Evolutionary conservation across 331 rosid species (phyloP).

Genomic region (Rhamnella rubrinervis): DNA sequence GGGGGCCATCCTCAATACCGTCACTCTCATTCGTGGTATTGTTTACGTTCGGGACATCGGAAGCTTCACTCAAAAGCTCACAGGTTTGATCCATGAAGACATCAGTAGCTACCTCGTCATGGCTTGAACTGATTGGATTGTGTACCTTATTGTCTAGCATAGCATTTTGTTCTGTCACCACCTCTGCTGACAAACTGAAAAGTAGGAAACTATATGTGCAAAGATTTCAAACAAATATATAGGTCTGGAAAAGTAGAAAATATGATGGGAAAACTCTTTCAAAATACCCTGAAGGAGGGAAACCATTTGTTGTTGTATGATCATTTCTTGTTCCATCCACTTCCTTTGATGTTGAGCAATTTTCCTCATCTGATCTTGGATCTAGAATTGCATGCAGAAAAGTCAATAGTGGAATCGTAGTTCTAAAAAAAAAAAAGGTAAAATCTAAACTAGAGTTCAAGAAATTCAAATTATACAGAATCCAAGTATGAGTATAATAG

Average conservation of each 20-base stretch:
- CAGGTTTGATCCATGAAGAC: conserved; percentile 33
- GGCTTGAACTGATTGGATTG: conserved; percentile 26
- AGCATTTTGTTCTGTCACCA: conserved; percentile 36
- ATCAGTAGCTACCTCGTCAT: conserved; percentile 33
- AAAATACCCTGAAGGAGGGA: conserved; percentile 41
- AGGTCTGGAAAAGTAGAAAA: not conserved
- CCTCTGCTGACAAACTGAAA: conserved; percentile 48
- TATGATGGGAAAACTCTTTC: conserved; percentile 17
- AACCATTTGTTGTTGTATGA: conserved; percentile 45
- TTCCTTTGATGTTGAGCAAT: conserved; percentile 31
- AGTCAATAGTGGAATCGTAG: not conserved
- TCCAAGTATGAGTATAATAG: too few relatives aligned
- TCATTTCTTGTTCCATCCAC: conserved; percentile 36
- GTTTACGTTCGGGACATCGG: conserved; percentile 45
- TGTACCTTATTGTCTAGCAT: conserved; percentile 22
- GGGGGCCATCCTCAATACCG: conserved; percentile 40
- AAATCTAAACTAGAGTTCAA: too few relatives aligned
- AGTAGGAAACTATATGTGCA: conserved; percentile 23
- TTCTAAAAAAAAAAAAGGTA: too few relatives aligned
- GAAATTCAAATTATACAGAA: too few relatives aligned
- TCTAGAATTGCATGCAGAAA: conserved; percentile 22
- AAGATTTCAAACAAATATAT: not conserved
- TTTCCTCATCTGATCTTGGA: conserved; percentile 36
- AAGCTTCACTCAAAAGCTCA: conserved; percentile 41
- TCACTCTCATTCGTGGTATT: conserved; percentile 32